Percentiles rank a stretch among this genome's conserved stretches.
phyloP scores from a whole-genome alignment of 2,329 filamentous ascomycete genomes.

The Aspergillus japonicus region DNA sequence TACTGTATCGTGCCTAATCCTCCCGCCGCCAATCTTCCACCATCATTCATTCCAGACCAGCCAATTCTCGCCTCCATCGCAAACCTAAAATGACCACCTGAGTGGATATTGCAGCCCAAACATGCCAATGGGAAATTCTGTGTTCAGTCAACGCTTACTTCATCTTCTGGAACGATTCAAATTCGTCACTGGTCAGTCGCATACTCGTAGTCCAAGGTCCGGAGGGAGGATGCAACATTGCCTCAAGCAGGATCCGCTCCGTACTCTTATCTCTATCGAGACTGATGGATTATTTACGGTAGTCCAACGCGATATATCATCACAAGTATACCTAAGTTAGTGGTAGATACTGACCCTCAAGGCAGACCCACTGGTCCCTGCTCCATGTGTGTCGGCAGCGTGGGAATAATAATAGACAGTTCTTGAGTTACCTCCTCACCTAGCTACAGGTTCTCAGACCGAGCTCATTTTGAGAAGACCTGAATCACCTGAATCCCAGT shows the following conservation, averaged over 20 bases:
- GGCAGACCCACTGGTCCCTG: constrained; percentile 2
- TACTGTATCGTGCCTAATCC: constrained; percentile 20
- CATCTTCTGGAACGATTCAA: not conserved
- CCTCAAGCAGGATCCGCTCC: constrained; percentile 6
- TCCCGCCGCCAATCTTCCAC: constrained; percentile 23
- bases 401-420: not conserved
- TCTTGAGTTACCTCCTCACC: constrained; percentile 2
- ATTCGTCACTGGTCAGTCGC: not conserved
- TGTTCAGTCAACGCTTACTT: not conserved
- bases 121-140: constrained; percentile 13
- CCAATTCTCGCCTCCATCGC: constrained; percentile 9
- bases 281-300: not conserved
- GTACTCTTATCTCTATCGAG: no score
- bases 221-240: not conserved
- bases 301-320: constrained; percentile 13
- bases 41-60: constrained; percentile 18
- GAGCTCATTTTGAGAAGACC: constrained; percentile 4
- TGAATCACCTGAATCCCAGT: not conserved
- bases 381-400: constrained; percentile 2
- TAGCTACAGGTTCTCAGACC: constrained; percentile 20
- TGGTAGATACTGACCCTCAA: constrained; percentile 5
- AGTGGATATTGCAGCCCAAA: constrained; percentile 8
- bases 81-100: constrained; percentile 16
- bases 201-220: not conserved
- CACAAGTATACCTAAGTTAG: no score